phyloP scores from a whole-genome alignment of 1,139 yeast species.

The Nakaseomyces kungkrabaensis region DNA sequence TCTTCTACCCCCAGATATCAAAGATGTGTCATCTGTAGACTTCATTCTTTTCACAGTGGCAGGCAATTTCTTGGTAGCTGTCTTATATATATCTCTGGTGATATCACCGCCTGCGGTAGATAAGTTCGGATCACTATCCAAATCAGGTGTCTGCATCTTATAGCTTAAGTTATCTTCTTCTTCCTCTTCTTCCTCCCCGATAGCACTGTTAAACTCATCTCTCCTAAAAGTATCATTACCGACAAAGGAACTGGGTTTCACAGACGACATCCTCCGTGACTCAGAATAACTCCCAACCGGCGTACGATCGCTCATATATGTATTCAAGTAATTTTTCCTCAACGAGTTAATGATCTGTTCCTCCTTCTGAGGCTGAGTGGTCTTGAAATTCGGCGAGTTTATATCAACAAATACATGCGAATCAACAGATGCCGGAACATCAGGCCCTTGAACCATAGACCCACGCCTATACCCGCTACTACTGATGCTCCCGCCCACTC shows the following conservation, averaged over 20 bases:
- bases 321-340: constrained; percentile 20
- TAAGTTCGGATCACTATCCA: constrained; percentile 6
- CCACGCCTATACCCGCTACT: constrained; percentile 4
- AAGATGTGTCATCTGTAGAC: constrained; percentile 26
- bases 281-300: background rate
- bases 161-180: background rate
- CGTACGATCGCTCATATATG: constrained; percentile 5
- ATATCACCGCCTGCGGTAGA: constrained; percentile 59
- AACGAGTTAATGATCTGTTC: constrained; percentile 24
- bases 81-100: constrained; percentile 46
- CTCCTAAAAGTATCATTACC: background rate
- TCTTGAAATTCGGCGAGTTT: constrained; percentile 28
- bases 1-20: constrained; percentile 33
- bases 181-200: background rate
- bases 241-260: constrained; percentile 2
- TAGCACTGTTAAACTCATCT: background rate
- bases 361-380: constrained; percentile 14
- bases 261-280: background rate
- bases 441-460: background rate
- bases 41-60: constrained; percentile 17
- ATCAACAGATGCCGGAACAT: constrained; percentile 7
- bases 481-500: background rate
- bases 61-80: constrained; percentile 10
- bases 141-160: background rate
- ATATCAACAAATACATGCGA: constrained; percentile 24